These are phyloP conservation scores for Climacium dendroides DNA, from an alignment of 225 moss, liverwort and hornwort species.

Conservation along the genomic window DNA sequence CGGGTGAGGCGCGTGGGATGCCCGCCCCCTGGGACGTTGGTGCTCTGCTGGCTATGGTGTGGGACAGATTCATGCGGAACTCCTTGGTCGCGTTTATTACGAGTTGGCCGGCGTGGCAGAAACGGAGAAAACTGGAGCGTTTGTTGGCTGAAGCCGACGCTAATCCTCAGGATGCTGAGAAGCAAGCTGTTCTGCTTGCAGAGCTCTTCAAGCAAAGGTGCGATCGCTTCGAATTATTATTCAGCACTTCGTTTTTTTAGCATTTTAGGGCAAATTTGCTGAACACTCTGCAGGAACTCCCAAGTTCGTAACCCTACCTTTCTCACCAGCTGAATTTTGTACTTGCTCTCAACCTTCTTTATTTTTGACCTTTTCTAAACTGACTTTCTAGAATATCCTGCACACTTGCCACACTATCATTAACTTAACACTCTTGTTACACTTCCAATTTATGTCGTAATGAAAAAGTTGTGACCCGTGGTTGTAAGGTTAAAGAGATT, in stretches of 20 bases:
- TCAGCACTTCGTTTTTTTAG: background rate
- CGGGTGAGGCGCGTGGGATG: background rate
- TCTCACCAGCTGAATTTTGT: background rate
- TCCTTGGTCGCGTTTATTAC: conserved; percentile 67
- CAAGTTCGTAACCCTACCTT: background rate
- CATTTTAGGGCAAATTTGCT: background rate
- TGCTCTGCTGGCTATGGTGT: conserved; percentile 34
- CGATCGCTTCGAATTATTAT: background rate
- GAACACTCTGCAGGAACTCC: background rate
- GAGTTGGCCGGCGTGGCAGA: conserved; percentile 99
- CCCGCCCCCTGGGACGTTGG: conserved; percentile 22
- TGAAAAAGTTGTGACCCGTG: background rate
- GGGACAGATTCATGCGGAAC: conserved; percentile 68
- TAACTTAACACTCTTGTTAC: background rate
- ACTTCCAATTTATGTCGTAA: background rate
- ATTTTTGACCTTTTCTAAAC: background rate
- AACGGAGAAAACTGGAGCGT: conserved; percentile 74
- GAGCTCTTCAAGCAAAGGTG: conserved; percentile 97
- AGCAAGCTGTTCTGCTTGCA: conserved; percentile 73
- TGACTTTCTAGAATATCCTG: background rate
- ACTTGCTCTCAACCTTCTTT: background rate
- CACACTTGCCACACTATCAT: background rate
- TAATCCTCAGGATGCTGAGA: conserved; percentile 73
- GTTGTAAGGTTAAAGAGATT: background rate
- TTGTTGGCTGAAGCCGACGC: conserved; percentile 73